A percentile compares a stretch with the other conserved stretches of the same genome.
phyloP scores from a whole-genome alignment of 2,329 filamentous ascomycete species.

The Ascochyta lentis region DNA sequence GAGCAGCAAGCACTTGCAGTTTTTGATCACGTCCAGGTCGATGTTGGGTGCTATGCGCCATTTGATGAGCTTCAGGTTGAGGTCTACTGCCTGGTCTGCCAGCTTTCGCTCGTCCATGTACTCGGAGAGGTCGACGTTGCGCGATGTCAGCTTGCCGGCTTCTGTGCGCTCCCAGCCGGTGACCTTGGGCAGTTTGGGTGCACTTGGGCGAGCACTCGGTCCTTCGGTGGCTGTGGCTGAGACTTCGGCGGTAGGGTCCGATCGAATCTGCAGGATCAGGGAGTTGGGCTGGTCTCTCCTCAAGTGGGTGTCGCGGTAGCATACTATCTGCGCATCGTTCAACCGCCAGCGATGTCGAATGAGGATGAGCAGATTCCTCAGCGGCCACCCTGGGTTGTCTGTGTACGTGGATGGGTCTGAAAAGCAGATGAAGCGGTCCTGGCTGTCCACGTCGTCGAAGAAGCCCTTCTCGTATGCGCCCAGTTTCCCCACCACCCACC shows the following conservation, averaged over 20 bases:
- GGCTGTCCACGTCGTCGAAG: constrained; percentile 73
- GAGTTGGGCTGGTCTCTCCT: constrained; percentile 82
- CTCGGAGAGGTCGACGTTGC: constrained; percentile 82
- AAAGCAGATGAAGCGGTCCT: constrained; percentile 85
- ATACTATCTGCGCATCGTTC: constrained; percentile 79
- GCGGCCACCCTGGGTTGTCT: constrained; percentile 87
- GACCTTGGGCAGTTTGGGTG: constrained; percentile 76
- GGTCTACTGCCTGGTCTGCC: constrained; percentile 91
- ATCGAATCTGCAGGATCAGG: constrained; percentile 67
- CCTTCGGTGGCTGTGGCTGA: constrained; percentile 13
- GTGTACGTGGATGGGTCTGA: constrained; percentile 91
- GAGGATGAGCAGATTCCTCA: constrained; percentile 86
- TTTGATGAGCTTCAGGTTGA: constrained; percentile 98
- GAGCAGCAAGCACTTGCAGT: constrained; percentile 86
- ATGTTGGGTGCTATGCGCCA: constrained; percentile 93
- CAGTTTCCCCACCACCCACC: constrained; percentile 80
- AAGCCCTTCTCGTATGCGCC: constrained; percentile 85
- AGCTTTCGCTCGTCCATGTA: constrained; percentile 91
- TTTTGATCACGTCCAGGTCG: constrained; percentile 86
- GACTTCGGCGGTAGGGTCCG: constrained; percentile 26
- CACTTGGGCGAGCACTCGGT: constrained; percentile 28
- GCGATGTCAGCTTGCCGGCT: constrained; percentile 76
- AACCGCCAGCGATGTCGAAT: constrained; percentile 82
- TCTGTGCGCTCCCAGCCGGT: constrained; percentile 94
- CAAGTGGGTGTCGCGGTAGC: constrained; percentile 84